A percentile compares a stretch with the other conserved stretches of the same genome.
These are phyloP conservation scores for Alternaria sp. DNA, from an alignment of 2,329 filamentous ascomycete species.

Conservation along the genomic window DNA sequence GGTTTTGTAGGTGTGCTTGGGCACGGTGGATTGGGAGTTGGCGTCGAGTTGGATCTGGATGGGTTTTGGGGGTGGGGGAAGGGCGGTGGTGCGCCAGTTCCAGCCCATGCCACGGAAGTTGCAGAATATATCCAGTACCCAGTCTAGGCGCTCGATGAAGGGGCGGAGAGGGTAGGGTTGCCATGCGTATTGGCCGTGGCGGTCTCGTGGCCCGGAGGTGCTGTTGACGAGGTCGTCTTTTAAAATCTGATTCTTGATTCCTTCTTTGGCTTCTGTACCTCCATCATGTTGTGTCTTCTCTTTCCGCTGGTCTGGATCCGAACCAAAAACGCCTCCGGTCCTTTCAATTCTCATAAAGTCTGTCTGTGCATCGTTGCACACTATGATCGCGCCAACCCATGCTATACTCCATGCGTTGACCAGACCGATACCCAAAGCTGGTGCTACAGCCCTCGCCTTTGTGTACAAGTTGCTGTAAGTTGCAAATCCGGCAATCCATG, in stretches of 20 bases:
- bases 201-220: constrained; percentile 33
- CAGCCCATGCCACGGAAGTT: constrained; percentile 67
- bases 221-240: constrained; percentile 18
- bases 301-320: neutral
- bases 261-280: neutral
- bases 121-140: constrained; percentile 63
- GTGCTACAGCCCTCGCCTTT: constrained; percentile 57
- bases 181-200: constrained; percentile 56
- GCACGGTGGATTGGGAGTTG: constrained; percentile 25
- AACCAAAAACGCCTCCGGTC: constrained; percentile 32
- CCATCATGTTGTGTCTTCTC: constrained; percentile 1
- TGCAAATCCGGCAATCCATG: constrained; percentile 52
- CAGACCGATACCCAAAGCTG: constrained; percentile 63
- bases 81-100: constrained; percentile 62
- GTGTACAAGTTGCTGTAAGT: constrained; percentile 53
- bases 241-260: neutral
- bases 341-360: constrained; percentile 64
- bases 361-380: constrained; percentile 62
- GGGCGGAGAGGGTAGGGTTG: constrained; percentile 57
- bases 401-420: constrained; percentile 61
- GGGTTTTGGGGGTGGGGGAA: constrained; percentile 53
- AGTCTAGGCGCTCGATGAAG: constrained; percentile 62
- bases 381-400: constrained; percentile 60
- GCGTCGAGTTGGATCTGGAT: constrained; percentile 48
- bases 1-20: constrained; percentile 26